These are phyloP conservation scores for Pyrenochaeta sp. DNA, from an alignment of 2,329 filamentous ascomycete species.

Conservation along the genomic window DNA sequence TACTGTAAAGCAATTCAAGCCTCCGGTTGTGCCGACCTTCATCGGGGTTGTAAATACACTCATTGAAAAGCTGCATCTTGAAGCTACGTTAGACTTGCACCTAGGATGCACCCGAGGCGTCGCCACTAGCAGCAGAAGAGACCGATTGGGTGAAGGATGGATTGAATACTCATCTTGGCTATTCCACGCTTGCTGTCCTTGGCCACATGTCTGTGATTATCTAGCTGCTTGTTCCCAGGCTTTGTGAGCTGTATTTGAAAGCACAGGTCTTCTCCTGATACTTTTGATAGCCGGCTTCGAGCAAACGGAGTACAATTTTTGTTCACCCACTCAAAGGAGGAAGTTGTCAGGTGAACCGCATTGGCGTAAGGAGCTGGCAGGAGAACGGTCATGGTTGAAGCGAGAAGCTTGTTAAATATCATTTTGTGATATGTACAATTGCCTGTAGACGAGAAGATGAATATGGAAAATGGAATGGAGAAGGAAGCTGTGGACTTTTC, in stretches of 20 bases:
- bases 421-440: not conserved
- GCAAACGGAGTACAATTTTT: not conserved
- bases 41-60: slow-evolving; percentile 7
- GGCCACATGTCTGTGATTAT: not conserved
- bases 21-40: slow-evolving; percentile 6
- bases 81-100: slow-evolving; percentile 3
- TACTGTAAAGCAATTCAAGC: slow-evolving; percentile 6
- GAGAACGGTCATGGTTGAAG: not conserved
- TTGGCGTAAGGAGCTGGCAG: not conserved
- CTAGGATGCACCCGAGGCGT: not conserved
- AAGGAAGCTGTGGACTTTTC: not conserved
- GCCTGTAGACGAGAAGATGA: not conserved
- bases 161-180: too few species aligned
- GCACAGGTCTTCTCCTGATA: not conserved
- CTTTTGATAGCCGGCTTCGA: not conserved
- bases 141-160: not conserved
- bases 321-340: not conserved
- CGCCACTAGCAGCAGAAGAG: not conserved
- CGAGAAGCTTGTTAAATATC: not conserved
- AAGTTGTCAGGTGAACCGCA: not conserved
- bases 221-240: not conserved
- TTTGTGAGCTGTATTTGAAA: not conserved
- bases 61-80: slow-evolving; percentile 8
- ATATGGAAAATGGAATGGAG: not conserved
- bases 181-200: not conserved